phyloP scores from a whole-genome alignment of 805 yeast genomes.

The Candida tammaniensis region DNA sequence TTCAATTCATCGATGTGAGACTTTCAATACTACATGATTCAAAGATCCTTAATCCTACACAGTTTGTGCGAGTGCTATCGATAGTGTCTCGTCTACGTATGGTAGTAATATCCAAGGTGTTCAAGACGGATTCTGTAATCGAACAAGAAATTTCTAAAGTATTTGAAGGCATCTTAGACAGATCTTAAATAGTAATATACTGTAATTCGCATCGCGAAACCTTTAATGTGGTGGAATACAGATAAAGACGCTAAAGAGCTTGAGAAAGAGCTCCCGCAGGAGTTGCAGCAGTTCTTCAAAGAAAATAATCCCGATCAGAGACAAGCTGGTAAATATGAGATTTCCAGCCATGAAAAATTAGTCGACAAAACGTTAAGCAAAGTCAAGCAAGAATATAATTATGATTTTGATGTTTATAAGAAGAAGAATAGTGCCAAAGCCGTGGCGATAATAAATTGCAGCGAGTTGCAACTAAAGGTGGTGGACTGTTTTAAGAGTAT shows the following conservation, averaged over 20 bases:
- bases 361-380: slow-evolving; percentile 25
- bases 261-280: slow-evolving; percentile 31
- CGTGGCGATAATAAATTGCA: slow-evolving; percentile 35
- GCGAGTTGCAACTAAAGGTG: slow-evolving; percentile 37
- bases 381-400: slow-evolving; percentile 18
- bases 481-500: slow-evolving; percentile 34
- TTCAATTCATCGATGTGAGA: slow-evolving; percentile 12
- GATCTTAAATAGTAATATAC: slow-evolving; percentile 13
- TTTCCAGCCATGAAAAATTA: slow-evolving; percentile 23
- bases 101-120: slow-evolving; percentile 25
- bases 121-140: slow-evolving; percentile 13
- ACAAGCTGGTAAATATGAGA: slow-evolving; percentile 21
- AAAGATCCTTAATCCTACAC: slow-evolving; percentile 24
- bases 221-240: slow-evolving; percentile 13
- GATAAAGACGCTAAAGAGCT: slow-evolving; percentile 24
- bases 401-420: slow-evolving; percentile 31
- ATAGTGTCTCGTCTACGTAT: slow-evolving; percentile 32
- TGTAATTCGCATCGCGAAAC: not conserved
- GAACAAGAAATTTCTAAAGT: slow-evolving; percentile 37
- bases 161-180: slow-evolving; percentile 39
- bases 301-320: slow-evolving; percentile 27
- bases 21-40: slow-evolving; percentile 9
- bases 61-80: slow-evolving; percentile 30
- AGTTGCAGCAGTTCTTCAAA: slow-evolving; percentile 30
- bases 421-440: slow-evolving; percentile 20